These are phyloP conservation scores for Ilyonectria sp. DNA, from an alignment of 2,329 filamentous ascomycete species.

Conservation along the genomic window DNA sequence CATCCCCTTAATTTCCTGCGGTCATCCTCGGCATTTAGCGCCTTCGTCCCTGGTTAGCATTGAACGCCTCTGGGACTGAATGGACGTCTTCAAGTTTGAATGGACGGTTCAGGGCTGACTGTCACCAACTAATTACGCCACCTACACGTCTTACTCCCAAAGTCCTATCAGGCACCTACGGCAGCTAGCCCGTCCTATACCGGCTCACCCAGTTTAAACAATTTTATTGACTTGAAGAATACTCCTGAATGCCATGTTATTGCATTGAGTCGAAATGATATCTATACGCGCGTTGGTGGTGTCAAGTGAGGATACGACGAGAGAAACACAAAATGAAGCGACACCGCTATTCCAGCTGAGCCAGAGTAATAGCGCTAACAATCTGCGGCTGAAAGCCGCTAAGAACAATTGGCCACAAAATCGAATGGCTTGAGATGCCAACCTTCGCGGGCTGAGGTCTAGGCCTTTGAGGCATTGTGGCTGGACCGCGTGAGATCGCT, in stretches of 20 bases:
- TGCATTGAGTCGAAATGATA: background rate
- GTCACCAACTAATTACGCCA: background rate
- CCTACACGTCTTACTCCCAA: background rate
- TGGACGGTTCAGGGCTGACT: background rate
- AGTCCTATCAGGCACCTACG: background rate
- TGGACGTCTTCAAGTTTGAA: background rate
- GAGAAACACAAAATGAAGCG: background rate
- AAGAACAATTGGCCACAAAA: background rate
- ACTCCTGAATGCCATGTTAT: background rate
- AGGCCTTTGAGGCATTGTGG: slow-evolving; percentile 14
- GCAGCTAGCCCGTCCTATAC: background rate
- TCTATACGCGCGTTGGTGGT: background rate
- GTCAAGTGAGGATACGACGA: background rate
- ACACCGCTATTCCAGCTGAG: background rate
- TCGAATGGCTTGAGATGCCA: background rate
- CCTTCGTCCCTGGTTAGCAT: background rate
- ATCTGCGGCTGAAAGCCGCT: slow-evolving; percentile 6
- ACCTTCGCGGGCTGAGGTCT: slow-evolving; percentile 3
- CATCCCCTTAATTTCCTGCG: too few relatives aligned
- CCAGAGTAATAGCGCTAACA: background rate
- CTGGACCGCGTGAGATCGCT: slow-evolving; percentile 7
- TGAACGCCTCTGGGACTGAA: background rate
- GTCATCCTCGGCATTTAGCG: background rate
- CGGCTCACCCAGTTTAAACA: background rate
- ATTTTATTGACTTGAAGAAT: background rate